Evolutionary conservation across 2,329 filamentous ascomycete species (phyloP).

Genomic region (Cyanodermella asteris): DNA sequence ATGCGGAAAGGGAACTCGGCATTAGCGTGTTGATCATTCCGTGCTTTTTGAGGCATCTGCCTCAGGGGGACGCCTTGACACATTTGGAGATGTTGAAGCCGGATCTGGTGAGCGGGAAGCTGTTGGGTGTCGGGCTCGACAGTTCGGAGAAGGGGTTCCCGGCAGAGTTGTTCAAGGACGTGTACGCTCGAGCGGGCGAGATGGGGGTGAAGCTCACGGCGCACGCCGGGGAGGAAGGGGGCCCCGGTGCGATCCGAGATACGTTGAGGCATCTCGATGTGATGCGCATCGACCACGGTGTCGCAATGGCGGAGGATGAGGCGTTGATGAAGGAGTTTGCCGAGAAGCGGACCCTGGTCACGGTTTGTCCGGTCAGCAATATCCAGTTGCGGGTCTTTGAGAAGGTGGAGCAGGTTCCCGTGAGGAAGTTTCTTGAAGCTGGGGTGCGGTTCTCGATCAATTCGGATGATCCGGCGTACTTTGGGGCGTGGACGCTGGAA

Average conservation of each 20-base stretch:
- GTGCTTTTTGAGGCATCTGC: constrained; percentile 51
- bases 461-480: constrained; percentile 54
- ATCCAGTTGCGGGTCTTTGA: constrained; percentile 37
- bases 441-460: constrained; percentile 51
- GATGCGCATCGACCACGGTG: constrained; percentile 53
- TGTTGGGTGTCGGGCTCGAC: constrained; percentile 45
- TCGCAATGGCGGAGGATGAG: constrained; percentile 28
- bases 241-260: constrained; percentile 39
- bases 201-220: constrained; percentile 41
- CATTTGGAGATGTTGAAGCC: constrained; percentile 19
- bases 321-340: constrained; percentile 7
- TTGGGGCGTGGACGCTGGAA: constrained; percentile 52
- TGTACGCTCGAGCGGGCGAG: constrained; percentile 33
- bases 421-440: constrained; percentile 38
- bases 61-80: constrained; percentile 31
- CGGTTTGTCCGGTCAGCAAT: constrained; percentile 50
- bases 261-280: constrained; percentile 41
- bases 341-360: constrained; percentile 6
- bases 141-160: constrained; percentile 36
- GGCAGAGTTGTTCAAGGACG: constrained; percentile 35
- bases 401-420: constrained; percentile 33
- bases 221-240: constrained; percentile 57
- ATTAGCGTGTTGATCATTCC: constrained; percentile 45
- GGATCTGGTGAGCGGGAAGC: constrained; percentile 26
- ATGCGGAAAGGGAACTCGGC: constrained; percentile 39